Evolutionary conservation across 768 basidiomycete species (phyloP).

Genomic region (Pulveroboletus sp.): DNA sequence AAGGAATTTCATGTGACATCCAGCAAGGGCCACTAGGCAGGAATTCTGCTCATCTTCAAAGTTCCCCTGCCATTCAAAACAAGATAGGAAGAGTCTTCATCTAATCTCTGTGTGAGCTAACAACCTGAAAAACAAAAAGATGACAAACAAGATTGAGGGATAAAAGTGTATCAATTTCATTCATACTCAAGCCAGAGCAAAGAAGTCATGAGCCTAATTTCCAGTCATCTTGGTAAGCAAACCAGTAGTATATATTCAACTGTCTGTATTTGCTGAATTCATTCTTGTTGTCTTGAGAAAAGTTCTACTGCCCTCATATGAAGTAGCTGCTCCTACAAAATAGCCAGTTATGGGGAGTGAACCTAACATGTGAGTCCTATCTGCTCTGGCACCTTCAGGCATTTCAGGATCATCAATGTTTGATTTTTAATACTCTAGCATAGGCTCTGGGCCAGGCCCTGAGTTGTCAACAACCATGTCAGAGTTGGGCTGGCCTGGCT

Average conservation of each 20-base stretch:
- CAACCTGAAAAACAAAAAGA: neutral
- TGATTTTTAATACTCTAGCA: too few relatives aligned
- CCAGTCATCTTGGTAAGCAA: slow-evolving; percentile 31
- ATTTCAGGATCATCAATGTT: neutral
- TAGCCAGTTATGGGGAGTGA: neutral
- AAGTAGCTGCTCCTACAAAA: neutral
- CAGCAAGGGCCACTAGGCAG: slow-evolving; percentile 28
- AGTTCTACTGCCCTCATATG: slow-evolving; percentile 4
- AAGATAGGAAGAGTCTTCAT: slow-evolving; percentile 21
- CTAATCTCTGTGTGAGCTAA: slow-evolving; percentile 12
- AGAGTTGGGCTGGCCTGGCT: neutral
- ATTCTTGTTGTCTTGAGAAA: slow-evolving; percentile 27
- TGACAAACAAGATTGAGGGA: slow-evolving; percentile 22
- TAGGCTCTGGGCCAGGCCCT: too few relatives aligned
- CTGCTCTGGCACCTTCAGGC: neutral
- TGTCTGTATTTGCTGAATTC: slow-evolving; percentile 14
- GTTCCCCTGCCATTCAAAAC: slow-evolving; percentile 26
- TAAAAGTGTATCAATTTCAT: slow-evolving; percentile 27
- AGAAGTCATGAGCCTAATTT: slow-evolving; percentile 30
- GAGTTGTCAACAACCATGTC: neutral
- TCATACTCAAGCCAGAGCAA: slow-evolving; percentile 28
- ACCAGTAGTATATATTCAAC: slow-evolving; percentile 32
- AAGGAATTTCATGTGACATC: slow-evolving; percentile 12
- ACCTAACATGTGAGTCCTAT: neutral
- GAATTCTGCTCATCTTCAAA: slow-evolving; percentile 24